Percentiles rank a stretch among this genome's conserved stretches.
Conservation (phyloP, 345 rosid species). For the Brassica cretica region DNA sequence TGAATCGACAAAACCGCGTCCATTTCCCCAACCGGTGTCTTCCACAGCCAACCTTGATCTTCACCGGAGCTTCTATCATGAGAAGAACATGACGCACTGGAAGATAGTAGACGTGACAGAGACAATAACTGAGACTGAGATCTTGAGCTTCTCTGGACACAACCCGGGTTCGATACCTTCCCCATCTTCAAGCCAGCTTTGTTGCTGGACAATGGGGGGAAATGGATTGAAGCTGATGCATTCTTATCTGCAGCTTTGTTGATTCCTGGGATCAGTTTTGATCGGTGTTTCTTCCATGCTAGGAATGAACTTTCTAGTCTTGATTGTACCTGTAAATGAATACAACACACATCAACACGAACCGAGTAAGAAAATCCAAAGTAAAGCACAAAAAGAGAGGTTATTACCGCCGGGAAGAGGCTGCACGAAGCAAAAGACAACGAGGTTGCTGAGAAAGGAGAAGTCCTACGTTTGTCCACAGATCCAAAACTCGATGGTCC, state of each 20-base stretch:
- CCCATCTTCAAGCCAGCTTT: constrained; percentile 49
- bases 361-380: not conserved
- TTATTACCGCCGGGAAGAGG: constrained; percentile 72
- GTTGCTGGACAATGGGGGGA: constrained; percentile 31
- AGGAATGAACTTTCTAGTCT: constrained; percentile 51
- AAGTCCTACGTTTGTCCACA: constrained; percentile 46
- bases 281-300: constrained; percentile 52
- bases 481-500: constrained; percentile 83
- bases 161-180: constrained; percentile 17
- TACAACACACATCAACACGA: not conserved
- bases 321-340: constrained; percentile 59
- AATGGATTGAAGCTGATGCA: constrained; percentile 41
- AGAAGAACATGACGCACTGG: not conserved
- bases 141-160: constrained; percentile 20
- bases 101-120: not conserved
- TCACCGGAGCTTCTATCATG: not conserved
- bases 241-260: constrained; percentile 13
- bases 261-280: constrained; percentile 15
- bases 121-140: not conserved
- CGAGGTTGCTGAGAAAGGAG: constrained; percentile 74
- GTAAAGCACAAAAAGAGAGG: not conserved
- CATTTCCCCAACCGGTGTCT: constrained; percentile 49
- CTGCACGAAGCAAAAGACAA: constrained; percentile 65
- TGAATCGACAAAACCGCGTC: constrained; percentile 62
- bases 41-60: constrained; percentile 21